These are phyloP conservation scores for Hymenoscyphus fraxineus DNA, from an alignment of 2,329 filamentous ascomycete genomes.

Conservation along the genomic window DNA sequence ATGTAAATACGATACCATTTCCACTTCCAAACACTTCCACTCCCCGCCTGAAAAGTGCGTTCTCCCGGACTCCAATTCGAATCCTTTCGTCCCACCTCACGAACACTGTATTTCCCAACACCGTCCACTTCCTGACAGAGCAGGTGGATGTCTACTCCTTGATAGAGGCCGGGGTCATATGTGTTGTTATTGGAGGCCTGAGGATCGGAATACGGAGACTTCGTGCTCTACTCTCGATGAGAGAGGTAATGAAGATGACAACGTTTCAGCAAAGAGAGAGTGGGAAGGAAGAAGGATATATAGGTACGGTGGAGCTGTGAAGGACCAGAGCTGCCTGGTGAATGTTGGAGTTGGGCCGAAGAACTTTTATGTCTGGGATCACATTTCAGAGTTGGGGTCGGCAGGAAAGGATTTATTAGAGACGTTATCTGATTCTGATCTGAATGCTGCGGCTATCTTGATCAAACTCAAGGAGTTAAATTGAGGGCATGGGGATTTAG, in stretches of 20 bases:
- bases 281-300: background rate
- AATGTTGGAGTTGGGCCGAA: background rate
- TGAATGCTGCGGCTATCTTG: too few species aligned
- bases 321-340: background rate
- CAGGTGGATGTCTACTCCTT: background rate
- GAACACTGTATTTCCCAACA: background rate
- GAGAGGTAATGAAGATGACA: background rate
- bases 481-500: too few species aligned
- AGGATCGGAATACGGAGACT: background rate
- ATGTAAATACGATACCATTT: background rate
- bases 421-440: background rate
- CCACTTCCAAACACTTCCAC: background rate
- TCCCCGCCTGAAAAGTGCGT: background rate
- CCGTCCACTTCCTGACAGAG: background rate
- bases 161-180: background rate
- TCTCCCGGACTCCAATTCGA: background rate
- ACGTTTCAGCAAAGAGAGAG: background rate
- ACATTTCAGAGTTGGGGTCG: background rate
- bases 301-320: background rate
- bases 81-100: background rate
- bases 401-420: background rate
- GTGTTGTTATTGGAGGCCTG: background rate
- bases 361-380: background rate
- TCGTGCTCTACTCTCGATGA: background rate
- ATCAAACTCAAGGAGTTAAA: too few species aligned